A percentile compares a stretch with the other conserved stretches of the same genome.
Evolutionary conservation across 2,329 filamentous ascomycete genomes (phyloP).

Genomic region (Fusarium vanettenii): DNA sequence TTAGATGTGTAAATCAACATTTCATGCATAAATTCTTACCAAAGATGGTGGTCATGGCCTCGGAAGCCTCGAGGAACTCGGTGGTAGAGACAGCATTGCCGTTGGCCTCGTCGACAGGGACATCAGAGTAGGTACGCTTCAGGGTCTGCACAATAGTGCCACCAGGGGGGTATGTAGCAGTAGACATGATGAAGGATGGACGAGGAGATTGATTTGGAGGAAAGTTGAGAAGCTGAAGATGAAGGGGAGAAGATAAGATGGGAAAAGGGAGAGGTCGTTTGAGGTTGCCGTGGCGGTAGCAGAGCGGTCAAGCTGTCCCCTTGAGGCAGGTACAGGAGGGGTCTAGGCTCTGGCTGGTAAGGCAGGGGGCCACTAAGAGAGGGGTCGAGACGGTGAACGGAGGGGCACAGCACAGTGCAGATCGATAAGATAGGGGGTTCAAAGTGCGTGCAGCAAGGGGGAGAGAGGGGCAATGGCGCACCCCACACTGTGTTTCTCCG

Average conservation of each 20-base stretch:
- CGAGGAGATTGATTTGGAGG: conserved; percentile 3
- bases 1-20: conserved; percentile 11
- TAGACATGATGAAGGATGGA: conserved; percentile 60
- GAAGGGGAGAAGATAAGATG: conserved; percentile 7
- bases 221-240: conserved; percentile 12
- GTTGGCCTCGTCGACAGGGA: conserved; percentile 78
- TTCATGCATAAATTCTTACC: conserved; percentile 60
- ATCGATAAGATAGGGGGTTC: conserved; percentile 38
- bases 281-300: conserved; percentile 11
- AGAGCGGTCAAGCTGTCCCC: conserved; percentile 44
- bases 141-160: conserved; percentile 88
- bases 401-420: conserved; percentile 43
- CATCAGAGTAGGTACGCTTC: conserved; percentile 85
- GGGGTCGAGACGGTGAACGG: conserved; percentile 38
- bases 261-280: conserved; percentile 34
- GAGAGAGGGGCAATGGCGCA: neutral
- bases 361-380: conserved; percentile 28
- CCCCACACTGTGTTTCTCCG: conserved; percentile 29
- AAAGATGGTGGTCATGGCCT: conserved; percentile 88
- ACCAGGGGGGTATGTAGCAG: conserved; percentile 66
- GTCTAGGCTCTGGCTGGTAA: conserved; percentile 24
- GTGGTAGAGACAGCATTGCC: conserved; percentile 83
- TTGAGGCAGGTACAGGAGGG: conserved; percentile 37
- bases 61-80: conserved; percentile 91
- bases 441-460: neutral